These are phyloP conservation scores for Xylariaceae sp. DNA, from an alignment of 2,329 filamentous ascomycete species.

Conservation along the genomic window DNA sequence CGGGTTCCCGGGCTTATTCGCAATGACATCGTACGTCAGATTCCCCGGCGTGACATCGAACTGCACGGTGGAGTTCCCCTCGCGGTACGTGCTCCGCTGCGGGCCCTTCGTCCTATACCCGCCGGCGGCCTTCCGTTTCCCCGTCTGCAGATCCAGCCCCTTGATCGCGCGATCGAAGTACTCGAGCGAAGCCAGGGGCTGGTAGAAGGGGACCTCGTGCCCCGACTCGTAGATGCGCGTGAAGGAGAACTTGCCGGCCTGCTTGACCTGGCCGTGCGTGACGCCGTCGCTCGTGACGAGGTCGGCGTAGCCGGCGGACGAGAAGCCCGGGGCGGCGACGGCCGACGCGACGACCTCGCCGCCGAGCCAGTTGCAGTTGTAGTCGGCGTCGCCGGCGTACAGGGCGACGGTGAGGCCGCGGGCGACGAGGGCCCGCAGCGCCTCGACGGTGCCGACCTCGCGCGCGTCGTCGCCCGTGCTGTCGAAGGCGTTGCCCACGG, in stretches of 20 bases:
- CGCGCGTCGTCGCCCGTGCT: constrained; percentile 56
- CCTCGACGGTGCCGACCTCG: constrained; percentile 36
- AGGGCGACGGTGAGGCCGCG: constrained; percentile 37
- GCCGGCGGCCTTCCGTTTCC: constrained; percentile 32
- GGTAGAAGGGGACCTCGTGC: constrained; percentile 59
- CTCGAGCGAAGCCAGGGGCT: constrained; percentile 55
- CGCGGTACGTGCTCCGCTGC: constrained; percentile 51
- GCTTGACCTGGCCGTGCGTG: constrained; percentile 60
- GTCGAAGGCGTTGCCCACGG: constrained; percentile 62
- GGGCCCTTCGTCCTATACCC: constrained; percentile 49
- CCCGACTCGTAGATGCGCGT: constrained; percentile 53
- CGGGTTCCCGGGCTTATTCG: constrained; percentile 39
- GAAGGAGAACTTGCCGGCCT: constrained; percentile 58
- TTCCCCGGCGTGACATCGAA: constrained; percentile 41
- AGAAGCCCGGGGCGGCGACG: constrained; percentile 50
- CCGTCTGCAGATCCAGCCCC: constrained; percentile 59
- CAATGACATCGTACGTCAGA: constrained; percentile 42
- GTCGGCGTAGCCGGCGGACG: constrained; percentile 54
- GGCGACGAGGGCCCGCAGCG: constrained; percentile 34
- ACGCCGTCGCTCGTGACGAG: constrained; percentile 48
- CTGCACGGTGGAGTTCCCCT: constrained; percentile 49
- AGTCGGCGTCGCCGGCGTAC: constrained; percentile 44
- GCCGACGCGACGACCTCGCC: constrained; percentile 38
- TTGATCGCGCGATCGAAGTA: constrained; percentile 56
- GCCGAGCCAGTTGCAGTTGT: constrained; percentile 46